Conservation (phyloP, 345 rosid species). For the Camelina sativa region DNA sequence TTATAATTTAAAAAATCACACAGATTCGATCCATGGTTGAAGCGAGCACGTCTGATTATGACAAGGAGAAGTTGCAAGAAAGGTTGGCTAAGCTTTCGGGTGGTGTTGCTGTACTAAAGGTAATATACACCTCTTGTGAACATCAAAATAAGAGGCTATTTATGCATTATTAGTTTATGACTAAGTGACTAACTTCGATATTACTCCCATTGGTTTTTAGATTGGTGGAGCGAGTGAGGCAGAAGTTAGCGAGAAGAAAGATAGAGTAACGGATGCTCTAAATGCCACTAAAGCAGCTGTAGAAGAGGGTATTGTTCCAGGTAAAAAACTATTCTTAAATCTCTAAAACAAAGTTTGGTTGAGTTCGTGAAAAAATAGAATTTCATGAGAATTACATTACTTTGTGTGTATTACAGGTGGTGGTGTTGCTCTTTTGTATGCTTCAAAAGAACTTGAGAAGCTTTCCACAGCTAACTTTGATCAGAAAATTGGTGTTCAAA, state of each 20-base stretch:
- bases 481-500: slow-evolving; percentile 94
- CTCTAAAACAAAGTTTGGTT: not conserved
- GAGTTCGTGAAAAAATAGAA: not conserved
- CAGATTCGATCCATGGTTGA: slow-evolving; percentile 84
- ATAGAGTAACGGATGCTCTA: slow-evolving; percentile 93
- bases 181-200: not conserved
- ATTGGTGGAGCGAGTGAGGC: slow-evolving; percentile 99
- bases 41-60: slow-evolving; percentile 86
- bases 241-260: slow-evolving; percentile 92
- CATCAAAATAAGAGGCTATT: not conserved
- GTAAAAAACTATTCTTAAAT: slow-evolving; percentile 44
- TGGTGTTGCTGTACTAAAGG: slow-evolving; percentile 97
- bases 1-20: not conserved
- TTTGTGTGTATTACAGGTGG: slow-evolving; percentile 60
- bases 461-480: slow-evolving; percentile 86
- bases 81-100: slow-evolving; percentile 95
- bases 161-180: not conserved
- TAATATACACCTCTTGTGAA: slow-evolving; percentile 40
- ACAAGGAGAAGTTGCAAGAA: slow-evolving; percentile 93
- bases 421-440: slow-evolving; percentile 93
- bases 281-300: slow-evolving; percentile 99
- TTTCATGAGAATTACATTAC: not conserved
- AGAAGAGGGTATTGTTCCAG: slow-evolving; percentile 98
- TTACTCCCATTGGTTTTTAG: slow-evolving; percentile 46
- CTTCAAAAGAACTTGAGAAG: slow-evolving; percentile 85